These are phyloP conservation scores for Cytospora schulzeri DNA, from an alignment of 2,329 filamentous ascomycete species.

Conservation along the genomic window DNA sequence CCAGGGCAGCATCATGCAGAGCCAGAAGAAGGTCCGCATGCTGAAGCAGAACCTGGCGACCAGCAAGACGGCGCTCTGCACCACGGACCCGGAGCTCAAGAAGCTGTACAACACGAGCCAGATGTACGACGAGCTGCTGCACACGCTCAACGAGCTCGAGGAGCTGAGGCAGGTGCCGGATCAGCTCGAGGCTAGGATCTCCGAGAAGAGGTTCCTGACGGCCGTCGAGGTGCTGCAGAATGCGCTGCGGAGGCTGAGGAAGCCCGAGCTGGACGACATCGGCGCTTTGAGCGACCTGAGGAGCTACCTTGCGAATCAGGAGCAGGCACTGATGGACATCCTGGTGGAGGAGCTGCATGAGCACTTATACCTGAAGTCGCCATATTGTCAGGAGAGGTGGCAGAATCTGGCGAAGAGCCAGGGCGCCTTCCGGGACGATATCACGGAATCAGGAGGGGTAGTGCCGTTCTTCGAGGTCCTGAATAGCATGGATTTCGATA, in stretches of 20 bases:
- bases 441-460: slow-evolving; percentile 48
- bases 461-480: slow-evolving; percentile 62
- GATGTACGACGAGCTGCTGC: slow-evolving; percentile 86
- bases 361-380: slow-evolving; percentile 95
- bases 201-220: slow-evolving; percentile 90
- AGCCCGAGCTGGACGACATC: slow-evolving; percentile 87
- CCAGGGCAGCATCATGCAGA: slow-evolving; percentile 86
- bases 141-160: slow-evolving; percentile 81
- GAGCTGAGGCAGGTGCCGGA: slow-evolving; percentile 88
- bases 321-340: slow-evolving; percentile 89
- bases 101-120: slow-evolving; percentile 86
- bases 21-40: slow-evolving; percentile 79
- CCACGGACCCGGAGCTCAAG: slow-evolving; percentile 87
- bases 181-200: slow-evolving; percentile 90
- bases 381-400: slow-evolving; percentile 96
- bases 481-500: slow-evolving; percentile 62
- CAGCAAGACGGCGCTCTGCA: slow-evolving; percentile 79
- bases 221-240: slow-evolving; percentile 92
- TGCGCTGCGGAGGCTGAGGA: slow-evolving; percentile 79
- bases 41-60: slow-evolving; percentile 81
- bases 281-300: slow-evolving; percentile 84
- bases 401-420: slow-evolving; percentile 75
- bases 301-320: slow-evolving; percentile 89
- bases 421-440: slow-evolving; percentile 50
- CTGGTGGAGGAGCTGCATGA: slow-evolving; percentile 96